These are phyloP conservation scores for Diaporthe destruens DNA, from an alignment of 2,329 filamentous ascomycete genomes.

Conservation along the genomic window DNA sequence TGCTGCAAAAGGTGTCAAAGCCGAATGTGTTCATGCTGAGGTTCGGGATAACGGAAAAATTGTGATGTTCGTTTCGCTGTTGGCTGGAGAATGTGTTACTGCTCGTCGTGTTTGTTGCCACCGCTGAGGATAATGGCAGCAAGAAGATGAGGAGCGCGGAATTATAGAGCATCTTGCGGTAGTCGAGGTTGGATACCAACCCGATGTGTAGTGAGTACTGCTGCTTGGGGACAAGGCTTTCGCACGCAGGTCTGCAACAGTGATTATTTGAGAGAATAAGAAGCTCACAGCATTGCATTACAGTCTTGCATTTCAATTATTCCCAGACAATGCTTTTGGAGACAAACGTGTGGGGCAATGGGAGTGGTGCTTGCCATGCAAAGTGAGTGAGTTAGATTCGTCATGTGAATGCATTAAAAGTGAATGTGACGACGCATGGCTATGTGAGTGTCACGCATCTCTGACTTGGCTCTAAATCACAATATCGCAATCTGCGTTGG, in stretches of 20 bases:
- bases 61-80: no score
- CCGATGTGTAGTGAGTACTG: no score
- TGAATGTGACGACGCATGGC: neutral
- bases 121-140: neutral
- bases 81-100: no score
- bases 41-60: no score
- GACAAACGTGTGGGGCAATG: no score
- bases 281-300: no score
- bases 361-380: neutral
- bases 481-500: no score
- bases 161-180: neutral
- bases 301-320: neutral
- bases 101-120: neutral
- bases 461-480: neutral
- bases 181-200: neutral
- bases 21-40: no score
- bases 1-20: no score
- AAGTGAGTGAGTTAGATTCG: neutral
- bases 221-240: neutral
- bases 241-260: neutral
- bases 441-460: neutral
- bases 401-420: neutral
- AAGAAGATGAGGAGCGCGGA: neutral
- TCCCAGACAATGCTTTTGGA: neutral
- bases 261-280: no score